Base-by-base conservation (phyloP, 2,329 filamentous ascomycete genomes). In the Colletotrichum noveboracense region DNA sequence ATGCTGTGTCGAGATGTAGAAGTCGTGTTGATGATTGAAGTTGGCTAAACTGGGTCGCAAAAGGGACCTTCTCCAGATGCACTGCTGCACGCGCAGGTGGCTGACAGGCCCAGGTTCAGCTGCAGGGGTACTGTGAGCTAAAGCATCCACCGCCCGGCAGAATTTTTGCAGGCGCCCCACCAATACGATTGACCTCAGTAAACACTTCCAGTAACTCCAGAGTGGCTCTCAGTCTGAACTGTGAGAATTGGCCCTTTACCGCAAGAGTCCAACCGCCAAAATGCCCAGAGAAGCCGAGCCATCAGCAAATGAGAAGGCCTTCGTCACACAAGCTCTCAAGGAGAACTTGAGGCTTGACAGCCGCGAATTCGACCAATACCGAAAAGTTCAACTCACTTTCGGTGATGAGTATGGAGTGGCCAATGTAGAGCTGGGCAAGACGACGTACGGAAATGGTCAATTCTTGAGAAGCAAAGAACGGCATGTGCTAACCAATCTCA, bases 251-350 rank as follows among this genome's bases (percentile, higher is more conserved):
- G 70, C 75, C 74, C 73, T 79, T 79, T 76, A 79, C 64, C 71
- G 68, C 80, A 77, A 65, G 64, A 68, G 61, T 73, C 65, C 61
- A 67, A 71, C 71, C 72, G 55, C 72, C 78, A 89, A 78, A 78
- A 98, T 98, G 96, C 96, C 96, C 82, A 94, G 95, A 85, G 96
- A 98, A 93, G 92, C 93, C 76, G 95, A 97, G 80, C 95, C 96
- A 71, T 98, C 96, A 68, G 91, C 94, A 78, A 95, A 96, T 83
- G 96, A 98, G 89, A 95, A 92, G 83, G 92, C 92, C 12, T 99
- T 99, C 84, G 91, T 98, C 78, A 89, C 93, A 76, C 91, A 97
- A 82, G 96, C 96, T 60, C 91, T 99, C 13, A 89, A 93, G 80
- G 92, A 98, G 81, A 92, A 94, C 79, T 87, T 96, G 75, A 94